phyloP scores from a whole-genome alignment of 495 filamentous ascomycete species.

The Talaromyces trachyspermus region DNA sequence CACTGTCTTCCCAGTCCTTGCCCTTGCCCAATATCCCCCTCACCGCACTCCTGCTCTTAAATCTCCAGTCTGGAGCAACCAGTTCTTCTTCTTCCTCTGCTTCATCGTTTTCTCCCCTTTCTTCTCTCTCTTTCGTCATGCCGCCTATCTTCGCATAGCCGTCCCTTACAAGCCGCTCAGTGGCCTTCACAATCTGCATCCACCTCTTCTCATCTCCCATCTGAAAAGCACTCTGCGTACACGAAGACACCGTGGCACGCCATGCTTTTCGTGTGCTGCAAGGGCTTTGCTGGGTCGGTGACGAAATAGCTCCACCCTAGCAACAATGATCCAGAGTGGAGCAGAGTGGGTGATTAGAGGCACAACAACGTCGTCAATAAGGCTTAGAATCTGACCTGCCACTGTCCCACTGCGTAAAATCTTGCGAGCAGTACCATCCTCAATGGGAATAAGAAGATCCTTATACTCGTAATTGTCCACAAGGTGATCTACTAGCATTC shows the following conservation, averaged over 20 bases:
- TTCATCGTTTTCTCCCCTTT: slow-evolving; percentile 7
- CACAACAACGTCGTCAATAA: slow-evolving; percentile 62
- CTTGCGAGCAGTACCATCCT: slow-evolving; percentile 7
- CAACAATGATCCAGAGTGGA: slow-evolving; percentile 66
- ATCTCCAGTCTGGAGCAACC: slow-evolving; percentile 61
- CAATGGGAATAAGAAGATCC: slow-evolving; percentile 19
- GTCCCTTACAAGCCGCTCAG: slow-evolving; percentile 38
- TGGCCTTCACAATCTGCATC: slow-evolving; percentile 41
- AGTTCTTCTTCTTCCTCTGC: slow-evolving; percentile 27
- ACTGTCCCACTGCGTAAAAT: slow-evolving; percentile 38
- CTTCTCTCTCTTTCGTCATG: slow-evolving; percentile 30
- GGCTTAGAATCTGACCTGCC: slow-evolving; percentile 52
- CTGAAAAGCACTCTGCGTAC: slow-evolving; percentile 40
- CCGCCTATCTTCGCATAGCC: slow-evolving; percentile 42
- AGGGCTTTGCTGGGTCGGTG: slow-evolving; percentile 61
- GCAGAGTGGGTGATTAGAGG: slow-evolving; percentile 78
- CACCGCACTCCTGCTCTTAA: slow-evolving; percentile 78
- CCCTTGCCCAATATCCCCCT: slow-evolving; percentile 74
- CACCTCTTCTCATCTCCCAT: slow-evolving; percentile 43
- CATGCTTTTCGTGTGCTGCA: slow-evolving; percentile 84
- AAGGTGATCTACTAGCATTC: slow-evolving; percentile 62
- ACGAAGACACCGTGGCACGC: slow-evolving; percentile 55
- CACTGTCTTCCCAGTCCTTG: slow-evolving; percentile 76
- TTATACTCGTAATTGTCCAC: slow-evolving; percentile 43
- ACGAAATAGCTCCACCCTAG: slow-evolving; percentile 63